Conservation (phyloP, 768 basidiomycete species). For the Psilocybe azurescens region DNA sequence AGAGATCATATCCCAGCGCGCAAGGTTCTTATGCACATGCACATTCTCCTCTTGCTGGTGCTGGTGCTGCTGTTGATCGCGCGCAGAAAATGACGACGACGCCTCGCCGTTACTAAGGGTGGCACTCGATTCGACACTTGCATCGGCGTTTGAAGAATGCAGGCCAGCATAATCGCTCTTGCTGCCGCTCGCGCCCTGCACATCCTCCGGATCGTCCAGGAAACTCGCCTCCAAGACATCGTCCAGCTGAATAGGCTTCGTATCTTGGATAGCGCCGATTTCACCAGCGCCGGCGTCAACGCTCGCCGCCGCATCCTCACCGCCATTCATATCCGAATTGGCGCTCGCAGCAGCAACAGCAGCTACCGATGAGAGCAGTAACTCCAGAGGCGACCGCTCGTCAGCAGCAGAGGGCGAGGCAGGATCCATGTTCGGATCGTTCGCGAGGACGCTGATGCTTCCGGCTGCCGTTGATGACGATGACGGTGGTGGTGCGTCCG, state of each 20-base stretch:
- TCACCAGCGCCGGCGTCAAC: background rate
- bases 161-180: background rate
- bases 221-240: slow-evolving; percentile 81
- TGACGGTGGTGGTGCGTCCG: slow-evolving; percentile 26
- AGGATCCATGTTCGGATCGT: background rate
- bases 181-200: background rate
- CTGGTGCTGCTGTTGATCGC: background rate
- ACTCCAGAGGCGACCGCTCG: slow-evolving; percentile 19
- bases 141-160: background rate
- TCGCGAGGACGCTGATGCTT: background rate
- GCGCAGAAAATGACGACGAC: too few species aligned
- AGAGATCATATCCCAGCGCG: slow-evolving; percentile 77
- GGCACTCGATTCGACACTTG: too few species aligned
- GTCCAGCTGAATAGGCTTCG: slow-evolving; percentile 67
- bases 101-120: too few species aligned
- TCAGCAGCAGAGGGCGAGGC: slow-evolving; percentile 6
- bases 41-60: slow-evolving; percentile 33
- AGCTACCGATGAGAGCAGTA: slow-evolving; percentile 20
- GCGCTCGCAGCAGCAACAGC: slow-evolving; percentile 14
- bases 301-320: background rate
- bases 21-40: slow-evolving; percentile 51
- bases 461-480: slow-evolving; percentile 4
- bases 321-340: background rate
- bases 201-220: slow-evolving; percentile 45
- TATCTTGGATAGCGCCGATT: slow-evolving; percentile 31